Conservation (phyloP, 23 red algal genomes). For the Agarophyton chilense region DNA sequence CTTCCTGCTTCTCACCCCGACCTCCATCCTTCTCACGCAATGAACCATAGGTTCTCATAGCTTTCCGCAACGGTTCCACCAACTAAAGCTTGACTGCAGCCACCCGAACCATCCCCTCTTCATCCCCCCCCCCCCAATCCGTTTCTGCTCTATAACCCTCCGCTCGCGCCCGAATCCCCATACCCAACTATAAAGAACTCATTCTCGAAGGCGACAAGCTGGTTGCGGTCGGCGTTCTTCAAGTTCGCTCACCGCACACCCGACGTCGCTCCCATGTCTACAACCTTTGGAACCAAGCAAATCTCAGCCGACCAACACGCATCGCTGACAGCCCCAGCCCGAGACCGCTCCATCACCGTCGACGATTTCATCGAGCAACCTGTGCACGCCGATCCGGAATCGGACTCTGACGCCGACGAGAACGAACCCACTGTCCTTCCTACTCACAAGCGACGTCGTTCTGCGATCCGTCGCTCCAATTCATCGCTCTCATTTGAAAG, state of each 20-base stretch:
- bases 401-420: slow-evolving; percentile 28
- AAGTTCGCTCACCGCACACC: slow-evolving; percentile 38
- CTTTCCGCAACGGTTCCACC: no score
- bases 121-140: neutral
- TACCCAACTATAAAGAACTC: neutral
- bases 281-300: slow-evolving; percentile 13
- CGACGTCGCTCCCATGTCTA: slow-evolving; percentile 22
- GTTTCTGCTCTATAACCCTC: neutral
- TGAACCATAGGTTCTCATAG: no score
- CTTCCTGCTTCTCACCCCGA: no score
- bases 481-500: slow-evolving; percentile 16
- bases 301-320: slow-evolving; percentile 39
- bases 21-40: no score
- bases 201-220: slow-evolving; percentile 6
- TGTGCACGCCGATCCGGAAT: neutral
- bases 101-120: neutral
- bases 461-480: slow-evolving; percentile 1
- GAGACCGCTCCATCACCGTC: slow-evolving; percentile 20
- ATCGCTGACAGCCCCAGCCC: neutral
- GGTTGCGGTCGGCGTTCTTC: slow-evolving; percentile 31
- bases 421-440: neutral
- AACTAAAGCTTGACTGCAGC: no score
- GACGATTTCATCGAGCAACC: slow-evolving; percentile 27
- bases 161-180: neutral
- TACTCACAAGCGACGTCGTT: neutral